Conservation (phyloP, 2,329 filamentous ascomycete genomes). For the Karstenula rhodostoma region DNA sequence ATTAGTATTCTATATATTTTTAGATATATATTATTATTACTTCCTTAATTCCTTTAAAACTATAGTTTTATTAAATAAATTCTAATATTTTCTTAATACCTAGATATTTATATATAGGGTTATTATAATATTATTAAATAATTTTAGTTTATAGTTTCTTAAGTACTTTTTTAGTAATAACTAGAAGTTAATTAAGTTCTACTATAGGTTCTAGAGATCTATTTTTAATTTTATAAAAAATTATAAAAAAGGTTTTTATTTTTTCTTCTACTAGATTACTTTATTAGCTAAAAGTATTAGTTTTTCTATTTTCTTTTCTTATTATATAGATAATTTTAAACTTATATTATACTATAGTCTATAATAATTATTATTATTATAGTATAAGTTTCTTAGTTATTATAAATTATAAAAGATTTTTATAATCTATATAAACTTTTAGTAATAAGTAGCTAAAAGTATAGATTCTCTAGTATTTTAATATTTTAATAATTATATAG, state of each 20-base stretch:
- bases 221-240: background rate
- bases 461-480: slow-evolving; percentile 14
- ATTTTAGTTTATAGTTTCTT: background rate
- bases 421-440: slow-evolving; percentile 5
- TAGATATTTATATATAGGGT: background rate
- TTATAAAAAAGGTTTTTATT: background rate
- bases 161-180: background rate
- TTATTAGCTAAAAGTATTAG: background rate
- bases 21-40: background rate
- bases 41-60: background rate
- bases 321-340: background rate
- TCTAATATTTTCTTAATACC: background rate
- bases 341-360: background rate
- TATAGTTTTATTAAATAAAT: background rate
- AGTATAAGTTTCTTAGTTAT: slow-evolving; percentile 10
- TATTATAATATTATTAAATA: background rate
- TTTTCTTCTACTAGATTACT: slow-evolving; percentile 2
- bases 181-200: background rate
- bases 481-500: slow-evolving; percentile 1
- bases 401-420: slow-evolving; percentile 1
- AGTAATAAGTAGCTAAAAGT: slow-evolving; percentile 2
- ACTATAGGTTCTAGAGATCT: background rate
- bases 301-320: background rate
- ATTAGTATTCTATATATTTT: background rate
- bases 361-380: slow-evolving; percentile 5